A percentile compares a stretch with the other conserved stretches of the same genome.
Conservation (phyloP, 2,329 filamentous ascomycete genomes). For the Paecilomyces sp. region DNA sequence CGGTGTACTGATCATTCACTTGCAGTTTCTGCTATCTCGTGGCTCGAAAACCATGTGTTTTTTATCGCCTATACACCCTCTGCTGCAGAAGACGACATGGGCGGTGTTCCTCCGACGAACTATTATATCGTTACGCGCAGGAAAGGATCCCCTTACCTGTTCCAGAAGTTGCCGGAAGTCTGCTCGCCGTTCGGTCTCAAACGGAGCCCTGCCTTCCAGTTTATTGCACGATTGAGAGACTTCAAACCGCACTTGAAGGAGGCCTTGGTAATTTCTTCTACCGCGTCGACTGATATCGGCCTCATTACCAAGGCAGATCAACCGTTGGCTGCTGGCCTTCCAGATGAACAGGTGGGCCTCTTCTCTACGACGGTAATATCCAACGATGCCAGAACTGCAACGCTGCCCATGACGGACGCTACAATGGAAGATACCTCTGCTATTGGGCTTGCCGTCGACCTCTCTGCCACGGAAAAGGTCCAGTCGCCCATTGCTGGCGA, state of each 20-base stretch:
- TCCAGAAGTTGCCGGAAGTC: conserved; percentile 68
- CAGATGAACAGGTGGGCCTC: conserved; percentile 54
- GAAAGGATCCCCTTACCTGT: conserved; percentile 55
- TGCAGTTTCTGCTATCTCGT: conserved; percentile 67
- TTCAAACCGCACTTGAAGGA: conserved; percentile 78
- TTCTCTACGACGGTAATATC: conserved; percentile 68
- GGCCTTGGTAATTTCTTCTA: conserved; percentile 73
- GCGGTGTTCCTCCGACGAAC: conserved; percentile 52
- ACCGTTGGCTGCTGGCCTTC: conserved; percentile 55
- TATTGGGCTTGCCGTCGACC: conserved; percentile 72
- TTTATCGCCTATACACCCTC: conserved; percentile 68
- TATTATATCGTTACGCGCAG: conserved; percentile 74
- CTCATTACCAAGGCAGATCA: conserved; percentile 67
- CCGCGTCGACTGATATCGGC: conserved; percentile 70
- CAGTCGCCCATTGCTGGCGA: conserved; percentile 69
- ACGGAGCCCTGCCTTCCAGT: conserved; percentile 65
- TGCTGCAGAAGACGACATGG: conserved; percentile 46
- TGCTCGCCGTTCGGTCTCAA: conserved; percentile 63
- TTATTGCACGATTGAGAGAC: conserved; percentile 66
- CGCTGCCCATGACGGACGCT: conserved; percentile 62
- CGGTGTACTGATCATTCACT: conserved; percentile 10
- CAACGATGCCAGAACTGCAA: conserved; percentile 68
- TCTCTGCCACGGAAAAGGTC: conserved; percentile 76
- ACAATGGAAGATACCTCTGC: conserved; percentile 63
- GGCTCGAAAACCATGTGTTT: conserved; percentile 85